Percentiles rank a stretch among this genome's conserved stretches.
These are phyloP conservation scores for Colletotrichum karsti DNA, from an alignment of 2,329 filamentous ascomycete species.

Conservation along the genomic window DNA sequence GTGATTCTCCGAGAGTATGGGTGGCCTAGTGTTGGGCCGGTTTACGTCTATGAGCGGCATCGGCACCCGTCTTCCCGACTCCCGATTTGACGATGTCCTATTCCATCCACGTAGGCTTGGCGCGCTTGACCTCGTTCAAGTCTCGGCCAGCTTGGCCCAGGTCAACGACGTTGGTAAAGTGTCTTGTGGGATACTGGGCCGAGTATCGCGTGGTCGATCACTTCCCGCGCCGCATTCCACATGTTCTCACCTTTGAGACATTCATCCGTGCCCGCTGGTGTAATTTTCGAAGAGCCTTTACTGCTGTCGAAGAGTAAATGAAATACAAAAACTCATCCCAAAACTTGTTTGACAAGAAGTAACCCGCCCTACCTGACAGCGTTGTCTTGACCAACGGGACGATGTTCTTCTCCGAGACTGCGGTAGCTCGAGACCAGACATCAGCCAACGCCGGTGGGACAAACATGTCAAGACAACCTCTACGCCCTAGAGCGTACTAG, in stretches of 20 bases:
- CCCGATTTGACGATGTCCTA: no score
- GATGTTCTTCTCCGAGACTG: neutral
- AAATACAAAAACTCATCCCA: neutral
- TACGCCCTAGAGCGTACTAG: neutral
- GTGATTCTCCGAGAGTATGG: neutral
- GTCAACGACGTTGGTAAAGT: no score
- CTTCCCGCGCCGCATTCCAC: no score
- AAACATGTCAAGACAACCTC: neutral
- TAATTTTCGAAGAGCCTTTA: no score
- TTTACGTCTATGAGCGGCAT: neutral
- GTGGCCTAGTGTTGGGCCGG: neutral
- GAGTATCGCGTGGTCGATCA: no score
- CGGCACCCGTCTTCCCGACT: no score
- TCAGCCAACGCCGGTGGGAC: neutral
- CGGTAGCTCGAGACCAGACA: neutral
- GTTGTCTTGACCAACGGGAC: neutral
- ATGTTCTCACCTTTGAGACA: neutral
- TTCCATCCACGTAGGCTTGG: no score
- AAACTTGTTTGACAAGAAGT: neutral
- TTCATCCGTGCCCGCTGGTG: neutral
- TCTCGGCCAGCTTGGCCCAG: no score
- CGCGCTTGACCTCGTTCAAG: no score
- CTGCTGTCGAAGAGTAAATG: neutral
- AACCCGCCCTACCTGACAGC: neutral
- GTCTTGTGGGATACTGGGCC: no score